phyloP scores from a whole-genome alignment of 2,329 filamentous ascomycete genomes.

The Cladosporium phlei region DNA sequence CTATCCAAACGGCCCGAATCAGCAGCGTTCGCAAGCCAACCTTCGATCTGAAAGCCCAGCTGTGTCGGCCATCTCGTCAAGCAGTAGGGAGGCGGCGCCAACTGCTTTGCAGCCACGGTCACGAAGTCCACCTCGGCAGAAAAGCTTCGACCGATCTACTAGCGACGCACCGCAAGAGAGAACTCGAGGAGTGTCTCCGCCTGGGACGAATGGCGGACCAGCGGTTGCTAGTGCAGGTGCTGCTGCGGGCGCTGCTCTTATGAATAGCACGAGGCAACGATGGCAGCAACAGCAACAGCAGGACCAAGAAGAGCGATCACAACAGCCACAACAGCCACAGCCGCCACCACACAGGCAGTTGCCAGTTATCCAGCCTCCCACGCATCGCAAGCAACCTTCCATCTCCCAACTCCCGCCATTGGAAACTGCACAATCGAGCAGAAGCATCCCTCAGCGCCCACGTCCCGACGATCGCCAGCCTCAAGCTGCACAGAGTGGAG shows the following conservation, averaged over 20 bases:
- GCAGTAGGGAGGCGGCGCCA: slow-evolving; percentile 2
- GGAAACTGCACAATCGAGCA: slow-evolving; percentile 12
- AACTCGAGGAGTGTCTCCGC: background rate
- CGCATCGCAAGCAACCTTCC: slow-evolving; percentile 6
- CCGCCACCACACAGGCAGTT: slow-evolving; percentile 5
- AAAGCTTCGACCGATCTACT: slow-evolving; percentile 5
- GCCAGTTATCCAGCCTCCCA: background rate
- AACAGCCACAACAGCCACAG: background rate
- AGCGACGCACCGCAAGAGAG: slow-evolving; percentile 4
- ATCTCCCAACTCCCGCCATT: slow-evolving; percentile 15
- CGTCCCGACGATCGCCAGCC: slow-evolving; percentile 15
- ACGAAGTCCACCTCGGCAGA: slow-evolving; percentile 21
- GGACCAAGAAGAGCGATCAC: background rate
- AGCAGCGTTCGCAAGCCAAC: slow-evolving; percentile 11
- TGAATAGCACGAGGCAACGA: slow-evolving; percentile 9
- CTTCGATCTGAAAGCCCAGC: slow-evolving; percentile 17
- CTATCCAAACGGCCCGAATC: background rate
- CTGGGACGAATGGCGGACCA: background rate
- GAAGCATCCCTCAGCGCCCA: background rate
- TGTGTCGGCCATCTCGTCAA: slow-evolving; percentile 9
- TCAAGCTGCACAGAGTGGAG: slow-evolving; percentile 17
- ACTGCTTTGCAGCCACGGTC: slow-evolving; percentile 13
- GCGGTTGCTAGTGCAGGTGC: slow-evolving; percentile 4
- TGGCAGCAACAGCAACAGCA: slow-evolving; percentile 9
- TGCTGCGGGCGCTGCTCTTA: slow-evolving; percentile 9